These are phyloP conservation scores for Musa itinerans DNA, from an alignment of 176 grass and related monocot species.

Conservation along the genomic window DNA sequence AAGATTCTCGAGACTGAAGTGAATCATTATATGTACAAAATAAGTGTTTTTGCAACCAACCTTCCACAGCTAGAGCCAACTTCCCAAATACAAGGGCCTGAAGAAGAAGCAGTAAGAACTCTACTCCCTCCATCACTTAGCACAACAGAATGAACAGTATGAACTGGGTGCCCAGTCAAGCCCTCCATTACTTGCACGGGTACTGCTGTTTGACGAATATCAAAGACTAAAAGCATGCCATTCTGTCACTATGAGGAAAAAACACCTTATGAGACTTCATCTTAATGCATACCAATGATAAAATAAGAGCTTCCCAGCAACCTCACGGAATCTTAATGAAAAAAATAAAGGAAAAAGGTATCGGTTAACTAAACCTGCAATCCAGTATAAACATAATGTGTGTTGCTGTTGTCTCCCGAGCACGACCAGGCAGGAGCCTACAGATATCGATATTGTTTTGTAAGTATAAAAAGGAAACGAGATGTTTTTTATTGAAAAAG, in stretches of 20 bases:
- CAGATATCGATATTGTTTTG: conserved; percentile 20
- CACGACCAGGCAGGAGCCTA: conserved; percentile 82
- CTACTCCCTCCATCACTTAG: conserved; percentile 36
- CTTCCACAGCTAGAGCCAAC: conserved; percentile 32
- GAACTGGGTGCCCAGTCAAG: conserved; percentile 51
- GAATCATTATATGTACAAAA: not conserved
- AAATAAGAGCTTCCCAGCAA: conserved; percentile 4
- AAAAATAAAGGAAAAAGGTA: not conserved
- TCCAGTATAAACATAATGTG: conserved; percentile 64
- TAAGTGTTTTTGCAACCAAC: conserved; percentile 11
- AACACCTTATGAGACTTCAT: not conserved
- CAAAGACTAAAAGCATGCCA: conserved; percentile 85
- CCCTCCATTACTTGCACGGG: conserved; percentile 48
- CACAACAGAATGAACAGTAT: conserved; percentile 52
- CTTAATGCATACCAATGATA: not conserved
- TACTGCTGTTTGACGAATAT: conserved; percentile 68
- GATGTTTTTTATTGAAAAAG: not conserved
- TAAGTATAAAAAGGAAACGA: not conserved
- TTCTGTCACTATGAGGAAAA: conserved; percentile 30
- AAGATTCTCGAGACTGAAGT: not conserved
- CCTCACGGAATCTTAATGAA: not conserved
- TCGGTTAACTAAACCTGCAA: conserved; percentile 52
- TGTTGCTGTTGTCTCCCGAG: conserved; percentile 39
- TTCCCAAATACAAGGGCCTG: conserved; percentile 72
- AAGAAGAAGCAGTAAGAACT: conserved; percentile 64